These are phyloP conservation scores for Aspergillus indologenus DNA, from an alignment of 495 filamentous ascomycete genomes.

Conservation along the genomic window DNA sequence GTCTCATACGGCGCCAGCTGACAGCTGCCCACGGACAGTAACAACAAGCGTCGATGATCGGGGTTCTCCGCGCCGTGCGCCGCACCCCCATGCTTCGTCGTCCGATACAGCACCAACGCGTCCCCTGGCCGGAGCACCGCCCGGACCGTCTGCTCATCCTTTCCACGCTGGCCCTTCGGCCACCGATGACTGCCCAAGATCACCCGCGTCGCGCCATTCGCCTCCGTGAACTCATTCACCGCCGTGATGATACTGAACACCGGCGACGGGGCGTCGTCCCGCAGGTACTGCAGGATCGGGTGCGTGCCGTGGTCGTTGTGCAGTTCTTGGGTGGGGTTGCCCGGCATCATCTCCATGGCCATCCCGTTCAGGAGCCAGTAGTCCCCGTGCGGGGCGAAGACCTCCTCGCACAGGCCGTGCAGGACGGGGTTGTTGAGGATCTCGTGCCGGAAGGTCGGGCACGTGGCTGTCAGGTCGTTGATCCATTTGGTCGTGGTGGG, in stretches of 20 bases:
- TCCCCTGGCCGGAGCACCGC: background rate
- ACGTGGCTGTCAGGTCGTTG: background rate
- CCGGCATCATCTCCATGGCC: background rate
- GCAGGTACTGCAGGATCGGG: background rate
- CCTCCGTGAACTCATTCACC: slow-evolving; percentile 1
- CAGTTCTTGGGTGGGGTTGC: background rate
- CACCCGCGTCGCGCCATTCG: background rate
- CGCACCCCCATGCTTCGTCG: too few species aligned
- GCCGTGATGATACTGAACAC: background rate
- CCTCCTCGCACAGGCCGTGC: background rate
- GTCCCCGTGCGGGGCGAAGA: background rate
- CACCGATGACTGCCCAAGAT: slow-evolving; percentile 4
- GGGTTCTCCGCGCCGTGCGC: too few species aligned
- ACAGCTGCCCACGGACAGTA: too few species aligned
- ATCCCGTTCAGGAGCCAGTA: background rate
- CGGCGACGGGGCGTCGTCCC: background rate
- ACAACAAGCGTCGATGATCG: too few species aligned
- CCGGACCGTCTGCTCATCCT: background rate
- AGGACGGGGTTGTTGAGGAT: slow-evolving; percentile 6
- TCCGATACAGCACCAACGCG: background rate
- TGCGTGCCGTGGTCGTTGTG: background rate
- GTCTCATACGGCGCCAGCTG: background rate
- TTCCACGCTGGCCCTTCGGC: too few species aligned
- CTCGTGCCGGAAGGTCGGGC: background rate
- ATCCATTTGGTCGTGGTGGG: background rate